Conservation (phyloP, 495 filamentous ascomycete genomes). For the Amniculicola lignicola region DNA sequence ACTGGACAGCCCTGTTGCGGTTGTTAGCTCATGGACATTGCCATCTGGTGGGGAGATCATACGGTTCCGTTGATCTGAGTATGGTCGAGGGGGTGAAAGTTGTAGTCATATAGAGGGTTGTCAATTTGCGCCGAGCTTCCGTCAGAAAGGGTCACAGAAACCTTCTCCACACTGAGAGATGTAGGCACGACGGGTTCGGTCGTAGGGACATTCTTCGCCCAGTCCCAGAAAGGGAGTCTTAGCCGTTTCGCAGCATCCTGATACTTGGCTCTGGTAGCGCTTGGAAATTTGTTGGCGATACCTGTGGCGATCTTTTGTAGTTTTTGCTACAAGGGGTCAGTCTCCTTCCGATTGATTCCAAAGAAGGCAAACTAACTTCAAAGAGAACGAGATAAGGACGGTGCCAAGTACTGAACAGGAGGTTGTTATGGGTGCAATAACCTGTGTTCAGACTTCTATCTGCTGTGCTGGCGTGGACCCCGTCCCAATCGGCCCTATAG, state of each 20-base stretch:
- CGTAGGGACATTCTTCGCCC: constrained; percentile 24
- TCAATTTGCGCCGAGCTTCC: constrained; percentile 12
- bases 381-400: constrained; percentile 21
- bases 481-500: constrained; percentile 19
- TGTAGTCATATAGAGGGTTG: constrained; percentile 26
- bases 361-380: constrained; percentile 8
- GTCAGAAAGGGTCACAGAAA: constrained; percentile 18
- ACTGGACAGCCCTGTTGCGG: constrained; percentile 12
- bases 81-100: constrained; percentile 28
- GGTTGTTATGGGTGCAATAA: constrained; percentile 20
- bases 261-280: not conserved
- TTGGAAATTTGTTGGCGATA: constrained; percentile 19
- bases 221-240: constrained; percentile 28
- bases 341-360: not conserved
- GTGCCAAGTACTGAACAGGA: constrained; percentile 27
- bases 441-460: constrained; percentile 9
- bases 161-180: constrained; percentile 4
- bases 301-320: constrained; percentile 11
- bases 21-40: not conserved
- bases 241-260: constrained; percentile 15
- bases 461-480: constrained; percentile 5
- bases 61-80: constrained; percentile 28
- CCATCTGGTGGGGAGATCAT: not conserved
- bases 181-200: constrained; percentile 12
- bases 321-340: constrained; percentile 16